Conservation (phyloP, 2,329 filamentous ascomycete genomes). For the Fusarium lateritium region DNA sequence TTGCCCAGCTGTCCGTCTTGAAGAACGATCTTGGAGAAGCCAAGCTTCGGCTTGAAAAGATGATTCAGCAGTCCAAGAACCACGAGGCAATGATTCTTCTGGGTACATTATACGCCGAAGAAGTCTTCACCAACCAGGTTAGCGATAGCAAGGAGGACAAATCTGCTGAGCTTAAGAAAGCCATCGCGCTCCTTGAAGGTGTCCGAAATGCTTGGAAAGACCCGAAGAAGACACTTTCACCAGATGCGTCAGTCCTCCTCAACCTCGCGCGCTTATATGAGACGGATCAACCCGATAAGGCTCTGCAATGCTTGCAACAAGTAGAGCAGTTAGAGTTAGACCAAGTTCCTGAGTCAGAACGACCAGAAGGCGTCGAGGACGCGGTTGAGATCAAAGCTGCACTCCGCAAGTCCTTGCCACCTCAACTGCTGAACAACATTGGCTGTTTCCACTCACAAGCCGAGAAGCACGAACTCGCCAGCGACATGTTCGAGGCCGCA, state of each 20-base stretch:
- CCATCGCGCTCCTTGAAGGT: conserved; percentile 84
- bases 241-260: conserved; percentile 89
- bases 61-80: conserved; percentile 86
- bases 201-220: conserved; percentile 95
- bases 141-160: conserved; percentile 87
- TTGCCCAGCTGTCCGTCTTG: conserved; percentile 88
- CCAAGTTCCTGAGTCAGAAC: conserved; percentile 79
- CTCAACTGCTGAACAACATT: conserved; percentile 96
- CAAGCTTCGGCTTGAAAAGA: conserved; percentile 94
- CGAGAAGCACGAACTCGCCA: conserved; percentile 84
- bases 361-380: conserved; percentile 69
- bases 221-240: conserved; percentile 83
- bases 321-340: conserved; percentile 92
- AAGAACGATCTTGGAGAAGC: conserved; percentile 90
- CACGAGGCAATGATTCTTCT: conserved; percentile 93
- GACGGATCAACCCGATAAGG: conserved; percentile 86
- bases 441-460: conserved; percentile 94
- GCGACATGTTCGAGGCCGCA: conserved; percentile 92
- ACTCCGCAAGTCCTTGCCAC: conserved; percentile 84
- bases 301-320: conserved; percentile 90
- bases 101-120: conserved; percentile 93
- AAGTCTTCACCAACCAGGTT: conserved; percentile 86
- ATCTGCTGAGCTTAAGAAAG: conserved; percentile 86
- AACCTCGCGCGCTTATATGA: conserved; percentile 96
- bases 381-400: conserved; percentile 71